Evolutionary conservation across 371 early-diverging fungal species (phyloP), one percentile per base, ranked within the genome.

Genomic region (Lichtheimia ramosa): DNA sequence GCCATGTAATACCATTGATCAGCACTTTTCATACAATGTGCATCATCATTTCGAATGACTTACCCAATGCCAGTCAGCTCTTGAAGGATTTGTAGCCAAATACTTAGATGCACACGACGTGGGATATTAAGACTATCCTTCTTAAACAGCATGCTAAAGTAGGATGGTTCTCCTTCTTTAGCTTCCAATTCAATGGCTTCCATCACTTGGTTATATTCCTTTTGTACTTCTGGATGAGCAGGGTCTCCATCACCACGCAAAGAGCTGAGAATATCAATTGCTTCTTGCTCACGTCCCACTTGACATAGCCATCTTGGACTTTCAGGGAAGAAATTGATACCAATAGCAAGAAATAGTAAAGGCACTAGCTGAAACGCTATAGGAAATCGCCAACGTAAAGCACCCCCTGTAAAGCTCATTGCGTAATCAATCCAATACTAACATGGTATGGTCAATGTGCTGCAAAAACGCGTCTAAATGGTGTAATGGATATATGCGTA

Each of bases 381-480:
- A 43, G 76, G 76, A 39, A 76, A 76, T 39, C 76, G 62, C 76
- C 76, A 76, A 8, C 76, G 64, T 13, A 76, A 48, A 8, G 69
- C 64, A 42, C 73, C 73, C 59, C 73, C 76, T 10, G 59, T 64
- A 25, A 61, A 70, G 3, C 69, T 63, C 59, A 76, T 55, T 15
- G 73, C 76, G 56, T 76, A 76, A 0, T 66, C 76, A 14, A 76
- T 46, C 76, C 76, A 76, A 56, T 76, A 76, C 62, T 62, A 42
- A 18, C 20, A 64, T 20, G 24, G 24, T 64, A 13, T 20, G 63
- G 62, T 15, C 43, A 21, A 14, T 18, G 13, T 27, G 23, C 8
- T 42, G 14, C n/a, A 12, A 3, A 54, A 42, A 23, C 42, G 59
- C 61, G 34, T 58, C 20, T 46, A 40, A 46, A n/a, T 34, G 34